Evolutionary conservation across 2,329 filamentous ascomycete genomes (phyloP).

Genomic region (Penicillium expansum): DNA sequence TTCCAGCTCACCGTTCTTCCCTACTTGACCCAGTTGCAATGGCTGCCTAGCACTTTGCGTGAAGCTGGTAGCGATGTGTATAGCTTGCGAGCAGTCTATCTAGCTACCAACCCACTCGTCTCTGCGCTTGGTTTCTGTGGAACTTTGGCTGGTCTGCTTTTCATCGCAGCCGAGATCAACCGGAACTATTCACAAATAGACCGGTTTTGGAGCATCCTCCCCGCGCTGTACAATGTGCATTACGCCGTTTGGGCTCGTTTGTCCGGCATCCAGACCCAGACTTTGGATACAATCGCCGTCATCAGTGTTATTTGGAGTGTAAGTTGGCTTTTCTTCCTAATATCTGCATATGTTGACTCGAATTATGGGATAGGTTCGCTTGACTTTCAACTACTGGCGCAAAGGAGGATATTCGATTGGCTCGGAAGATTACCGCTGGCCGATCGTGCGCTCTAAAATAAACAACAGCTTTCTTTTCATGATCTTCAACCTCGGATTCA

Average conservation of each 20-base stretch:
- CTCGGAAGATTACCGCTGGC: conserved; percentile 94
- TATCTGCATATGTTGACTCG: neutral
- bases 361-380: conserved; percentile 56
- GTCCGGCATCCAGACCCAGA: conserved; percentile 65
- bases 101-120: conserved; percentile 81
- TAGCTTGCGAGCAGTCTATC: conserved; percentile 68
- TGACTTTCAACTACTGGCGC: conserved; percentile 97
- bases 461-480: conserved; percentile 74
- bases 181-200: conserved; percentile 97
- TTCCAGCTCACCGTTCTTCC: conserved; percentile 72
- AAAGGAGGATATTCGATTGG: conserved; percentile 87
- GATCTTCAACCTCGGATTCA: conserved; percentile 85
- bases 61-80: conserved; percentile 60
- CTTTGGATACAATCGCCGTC: conserved; percentile 69
- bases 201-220: conserved; percentile 84
- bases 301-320: conserved; percentile 79
- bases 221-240: conserved; percentile 81
- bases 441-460: conserved; percentile 66
- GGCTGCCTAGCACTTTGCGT: conserved; percentile 64
- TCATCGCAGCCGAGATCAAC: conserved; percentile 79
- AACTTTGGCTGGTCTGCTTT: conserved; percentile 66
- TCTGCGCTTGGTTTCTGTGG: conserved; percentile 70
- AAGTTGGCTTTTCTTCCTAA: conserved; percentile 33
- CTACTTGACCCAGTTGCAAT: conserved; percentile 66
- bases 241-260: conserved; percentile 79